Percentiles rank a stretch among this genome's conserved stretches.
Evolutionary conservation across 176 grass and related monocot species (phyloP).

Genomic region (Stipa capillata): DNA sequence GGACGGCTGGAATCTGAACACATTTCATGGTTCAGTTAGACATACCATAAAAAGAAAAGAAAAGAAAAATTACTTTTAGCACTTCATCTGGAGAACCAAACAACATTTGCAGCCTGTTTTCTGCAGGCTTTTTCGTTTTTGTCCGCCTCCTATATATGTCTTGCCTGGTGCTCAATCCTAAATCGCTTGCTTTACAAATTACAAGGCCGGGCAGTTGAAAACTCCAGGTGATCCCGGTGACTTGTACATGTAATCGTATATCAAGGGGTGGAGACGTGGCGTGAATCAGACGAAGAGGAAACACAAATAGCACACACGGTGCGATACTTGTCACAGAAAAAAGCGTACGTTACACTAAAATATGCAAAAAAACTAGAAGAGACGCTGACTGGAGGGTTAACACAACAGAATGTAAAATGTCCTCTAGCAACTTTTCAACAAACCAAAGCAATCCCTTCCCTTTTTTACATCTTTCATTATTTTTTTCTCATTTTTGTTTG

Average conservation of each 20-base stretch:
- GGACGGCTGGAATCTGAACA: too few relatives aligned
- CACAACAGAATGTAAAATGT: not conserved
- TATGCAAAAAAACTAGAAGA: not conserved
- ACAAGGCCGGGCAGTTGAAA: too few relatives aligned
- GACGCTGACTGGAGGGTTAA: not conserved
- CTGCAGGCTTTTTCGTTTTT: too few relatives aligned
- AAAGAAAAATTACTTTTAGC: too few relatives aligned
- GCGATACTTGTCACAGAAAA: not conserved
- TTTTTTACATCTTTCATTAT: too few relatives aligned
- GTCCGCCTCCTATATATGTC: too few relatives aligned
- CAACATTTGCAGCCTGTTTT: too few relatives aligned
- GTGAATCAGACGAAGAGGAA: not conserved
- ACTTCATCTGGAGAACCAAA: too few relatives aligned
- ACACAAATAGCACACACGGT: not conserved
- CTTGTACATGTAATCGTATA: not conserved
- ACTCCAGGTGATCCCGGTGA: not conserved
- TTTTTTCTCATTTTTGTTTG: not conserved
- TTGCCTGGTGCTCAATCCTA: too few relatives aligned
- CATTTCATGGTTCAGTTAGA: too few relatives aligned
- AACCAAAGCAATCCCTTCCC: not conserved
- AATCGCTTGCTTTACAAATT: too few relatives aligned
- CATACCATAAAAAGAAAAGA: too few relatives aligned
- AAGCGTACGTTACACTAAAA: not conserved
- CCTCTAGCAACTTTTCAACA: not conserved
- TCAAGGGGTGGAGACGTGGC: not conserved